A percentile compares a stretch with the other conserved stretches of the same genome.
Conservation (phyloP, 179 eudicot species). For the Gypsophila paniculata region DNA sequence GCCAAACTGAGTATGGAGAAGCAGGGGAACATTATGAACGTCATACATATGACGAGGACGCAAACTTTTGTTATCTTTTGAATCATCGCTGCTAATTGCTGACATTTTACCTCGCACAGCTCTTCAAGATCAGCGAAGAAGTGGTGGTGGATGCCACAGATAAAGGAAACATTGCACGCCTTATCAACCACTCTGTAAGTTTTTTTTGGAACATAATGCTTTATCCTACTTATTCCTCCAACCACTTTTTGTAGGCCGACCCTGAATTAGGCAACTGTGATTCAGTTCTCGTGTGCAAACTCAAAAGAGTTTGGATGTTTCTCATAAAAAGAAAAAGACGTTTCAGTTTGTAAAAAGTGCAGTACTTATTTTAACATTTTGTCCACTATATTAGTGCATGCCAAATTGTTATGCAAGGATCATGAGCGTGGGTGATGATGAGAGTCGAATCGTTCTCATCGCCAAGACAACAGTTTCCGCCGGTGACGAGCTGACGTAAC, state of each 20-base stretch:
- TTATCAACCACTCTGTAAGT: conserved; percentile 89
- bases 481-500: conserved; percentile 92
- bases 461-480: conserved; percentile 75
- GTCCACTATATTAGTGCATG: conserved; percentile 57
- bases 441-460: conserved; percentile 94
- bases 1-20: background rate
- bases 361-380: conserved; percentile 9
- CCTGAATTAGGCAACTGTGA: background rate
- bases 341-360: background rate
- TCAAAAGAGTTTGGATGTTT: background rate
- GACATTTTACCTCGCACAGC: conserved; percentile 42
- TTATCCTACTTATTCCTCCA: background rate
- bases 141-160: conserved; percentile 95
- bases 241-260: background rate
- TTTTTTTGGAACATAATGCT: background rate
- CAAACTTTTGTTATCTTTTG: background rate
- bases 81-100: background rate
- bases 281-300: background rate
- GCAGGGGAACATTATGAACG: background rate
- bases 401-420: conserved; percentile 99
- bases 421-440: conserved; percentile 94
- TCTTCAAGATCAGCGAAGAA: conserved; percentile 91
- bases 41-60: background rate
- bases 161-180: conserved; percentile 89
- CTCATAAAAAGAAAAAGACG: background rate